Conservation (phyloP, 2,329 filamentous ascomycete species). For the Colletotrichum ledebouriae region DNA sequence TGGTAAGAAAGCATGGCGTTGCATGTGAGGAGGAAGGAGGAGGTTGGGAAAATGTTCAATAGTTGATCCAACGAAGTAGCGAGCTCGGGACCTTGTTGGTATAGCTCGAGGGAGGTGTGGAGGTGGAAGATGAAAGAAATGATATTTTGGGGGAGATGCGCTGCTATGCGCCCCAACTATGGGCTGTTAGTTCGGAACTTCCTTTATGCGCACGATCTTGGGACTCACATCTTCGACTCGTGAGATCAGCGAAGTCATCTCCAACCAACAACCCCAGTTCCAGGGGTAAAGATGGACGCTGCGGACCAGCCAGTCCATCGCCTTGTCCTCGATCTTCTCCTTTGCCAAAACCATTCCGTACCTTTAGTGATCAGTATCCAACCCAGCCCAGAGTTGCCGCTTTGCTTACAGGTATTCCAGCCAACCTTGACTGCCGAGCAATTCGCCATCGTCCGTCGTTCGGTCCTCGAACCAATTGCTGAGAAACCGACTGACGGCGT, state of each 20-base stretch:
- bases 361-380: slow-evolving; percentile 51
- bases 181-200: slow-evolving; percentile 46
- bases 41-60: slow-evolving; percentile 85
- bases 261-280: slow-evolving; percentile 98
- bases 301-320: slow-evolving; percentile 86
- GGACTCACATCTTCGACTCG: slow-evolving; percentile 82
- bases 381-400: not conserved
- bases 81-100: slow-evolving; percentile 83
- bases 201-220: not conserved
- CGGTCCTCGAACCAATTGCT: slow-evolving; percentile 84
- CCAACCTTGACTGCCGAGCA: slow-evolving; percentile 85
- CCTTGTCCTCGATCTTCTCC: slow-evolving; percentile 88
- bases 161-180: slow-evolving; percentile 78
- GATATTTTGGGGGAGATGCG: slow-evolving; percentile 87
- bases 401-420: slow-evolving; percentile 79
- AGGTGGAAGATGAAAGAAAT: slow-evolving; percentile 96
- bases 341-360: slow-evolving; percentile 93
- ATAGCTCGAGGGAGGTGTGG: slow-evolving; percentile 90
- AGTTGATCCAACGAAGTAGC: slow-evolving; percentile 83
- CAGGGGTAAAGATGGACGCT: slow-evolving; percentile 92
- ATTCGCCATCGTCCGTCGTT: slow-evolving; percentile 68
- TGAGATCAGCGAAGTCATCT: slow-evolving; percentile 84
- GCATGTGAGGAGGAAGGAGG: slow-evolving; percentile 91
- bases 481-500: slow-evolving; percentile 79
- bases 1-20: slow-evolving; percentile 91